Evolutionary conservation across 352 stramenopile species (phyloP), one percentile per base, ranked within the genome.

Genomic region (Plasmopara halstedii): DNA sequence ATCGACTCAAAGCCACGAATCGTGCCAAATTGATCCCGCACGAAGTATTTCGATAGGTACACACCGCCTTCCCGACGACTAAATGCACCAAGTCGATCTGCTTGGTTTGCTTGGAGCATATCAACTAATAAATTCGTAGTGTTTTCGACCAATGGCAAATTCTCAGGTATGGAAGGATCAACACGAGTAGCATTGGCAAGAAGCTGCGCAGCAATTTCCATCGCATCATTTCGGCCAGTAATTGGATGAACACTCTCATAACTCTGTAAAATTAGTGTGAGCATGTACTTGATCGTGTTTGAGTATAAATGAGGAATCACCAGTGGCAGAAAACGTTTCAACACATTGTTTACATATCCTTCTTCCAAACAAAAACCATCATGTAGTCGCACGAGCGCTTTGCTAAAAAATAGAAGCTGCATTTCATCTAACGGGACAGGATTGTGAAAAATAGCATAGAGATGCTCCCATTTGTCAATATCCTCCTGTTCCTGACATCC

Each of bases 211-310:
- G 78, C 58, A 42, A 89, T 86, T 54, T 93, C 78, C 82, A 93
- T 93, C 9, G 82, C 82, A 42, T 93, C 82, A 38, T 93, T 89
- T 26, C 79, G 75, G 9, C 78, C 82, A 5, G 82, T 93, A 61
- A 93, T 88, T 14, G 82, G 82, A 47, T 93, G 82, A 6, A 93
- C 81, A 49, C 82, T 93, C 40, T 93, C 82, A 50, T 93, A 93
- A 33, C 76, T 89, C 60, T 93, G 82, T 13, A 93, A 48, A 48
- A 93, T 90, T 10, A 93, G 67, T 35, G 75, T 88, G 19, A 93
- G 74, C 74, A 93, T 88, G 57, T 90, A 89, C 74, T 93, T 93
- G 70, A 93, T 83, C 3, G 82, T 93, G 47, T 87, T 89, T 26
- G 81, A 88, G 58, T 93, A 93, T 37, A 93, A 39, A 49, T 93